phyloP scores from a whole-genome alignment of 225 moss, liverwort and hornwort species.

The Pseudisothecium myosuroides region DNA sequence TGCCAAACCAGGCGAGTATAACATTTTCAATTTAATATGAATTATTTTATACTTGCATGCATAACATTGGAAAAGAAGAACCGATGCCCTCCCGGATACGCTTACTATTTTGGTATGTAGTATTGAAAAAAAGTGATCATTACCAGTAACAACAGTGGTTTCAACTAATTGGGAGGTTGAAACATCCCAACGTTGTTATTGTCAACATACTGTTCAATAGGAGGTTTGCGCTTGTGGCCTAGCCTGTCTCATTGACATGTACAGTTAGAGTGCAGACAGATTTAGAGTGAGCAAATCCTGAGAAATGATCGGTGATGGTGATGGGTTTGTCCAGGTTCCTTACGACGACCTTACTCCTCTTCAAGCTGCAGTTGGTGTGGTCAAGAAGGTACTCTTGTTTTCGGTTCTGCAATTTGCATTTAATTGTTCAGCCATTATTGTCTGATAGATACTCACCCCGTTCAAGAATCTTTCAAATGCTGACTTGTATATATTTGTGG shows the following conservation, averaged over 20 bases:
- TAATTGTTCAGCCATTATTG: not conserved
- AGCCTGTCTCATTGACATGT: not conserved
- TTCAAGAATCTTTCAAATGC: not conserved
- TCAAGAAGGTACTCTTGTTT: slow-evolving; percentile 55
- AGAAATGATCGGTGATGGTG: not conserved
- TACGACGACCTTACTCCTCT: slow-evolving; percentile 78
- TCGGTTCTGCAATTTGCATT: not conserved
- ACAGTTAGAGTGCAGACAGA: not conserved
- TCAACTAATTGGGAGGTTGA: not conserved
- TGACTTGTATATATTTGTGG: not conserved
- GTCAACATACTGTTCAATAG: not conserved
- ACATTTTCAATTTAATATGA: not conserved
- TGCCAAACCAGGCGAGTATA: not conserved
- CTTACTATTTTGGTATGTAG: not conserved
- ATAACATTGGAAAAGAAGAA: not conserved
- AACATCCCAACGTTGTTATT: not conserved
- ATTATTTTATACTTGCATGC: not conserved
- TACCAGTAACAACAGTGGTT: not conserved
- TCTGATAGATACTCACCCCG: not conserved
- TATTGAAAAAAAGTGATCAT: not conserved
- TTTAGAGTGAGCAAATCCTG: not conserved
- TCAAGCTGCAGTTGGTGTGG: slow-evolving; percentile 94
- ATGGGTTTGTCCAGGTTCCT: slow-evolving; percentile 44
- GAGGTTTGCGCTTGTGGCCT: not conserved
- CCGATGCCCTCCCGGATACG: not conserved